Conservation (phyloP, 1,284 basidiomycete genomes). For the Porodaedalea pini region DNA sequence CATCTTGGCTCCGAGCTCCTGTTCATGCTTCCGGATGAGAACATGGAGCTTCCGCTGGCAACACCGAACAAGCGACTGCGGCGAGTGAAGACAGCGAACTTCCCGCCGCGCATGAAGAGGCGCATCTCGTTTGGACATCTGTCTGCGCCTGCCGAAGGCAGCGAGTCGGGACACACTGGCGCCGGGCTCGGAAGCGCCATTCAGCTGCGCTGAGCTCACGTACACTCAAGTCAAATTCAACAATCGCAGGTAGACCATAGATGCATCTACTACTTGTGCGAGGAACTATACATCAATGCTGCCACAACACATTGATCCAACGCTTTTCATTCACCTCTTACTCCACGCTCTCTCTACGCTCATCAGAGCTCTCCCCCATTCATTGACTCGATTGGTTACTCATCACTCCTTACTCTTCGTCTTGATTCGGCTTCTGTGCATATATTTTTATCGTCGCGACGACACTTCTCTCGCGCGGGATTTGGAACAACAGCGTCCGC, state of each 20-base stretch:
- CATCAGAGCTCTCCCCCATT: too few relatives aligned
- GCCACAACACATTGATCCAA: neutral
- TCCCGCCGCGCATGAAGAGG: conserved; percentile 18
- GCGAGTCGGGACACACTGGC: conserved; percentile 12
- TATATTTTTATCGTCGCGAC: neutral
- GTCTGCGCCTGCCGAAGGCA: conserved; percentile 16
- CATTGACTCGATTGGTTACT: neutral
- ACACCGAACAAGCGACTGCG: conserved; percentile 21
- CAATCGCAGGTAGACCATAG: neutral
- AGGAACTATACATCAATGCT: neutral
- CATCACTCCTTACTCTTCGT: neutral
- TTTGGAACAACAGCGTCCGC: neutral
- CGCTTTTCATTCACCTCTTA: neutral
- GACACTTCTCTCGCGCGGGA: too few relatives aligned
- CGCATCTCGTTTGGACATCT: conserved; percentile 23
- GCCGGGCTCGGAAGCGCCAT: conserved; percentile 19
- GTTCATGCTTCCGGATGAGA: conserved; percentile 5
- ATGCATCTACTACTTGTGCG: neutral
- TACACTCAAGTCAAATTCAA: neutral
- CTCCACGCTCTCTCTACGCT: too few relatives aligned
- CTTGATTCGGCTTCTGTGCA: neutral
- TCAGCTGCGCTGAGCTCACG: conserved; percentile 13
- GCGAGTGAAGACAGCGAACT: conserved; percentile 23
- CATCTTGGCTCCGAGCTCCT: neutral
- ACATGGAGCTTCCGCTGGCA: conserved; percentile 3